A percentile compares a stretch with the other conserved stretches of the same genome.
These are phyloP conservation scores for Wallacemonas sp. DNA, from an alignment of 208 protist genomes.

Conservation along the genomic window DNA sequence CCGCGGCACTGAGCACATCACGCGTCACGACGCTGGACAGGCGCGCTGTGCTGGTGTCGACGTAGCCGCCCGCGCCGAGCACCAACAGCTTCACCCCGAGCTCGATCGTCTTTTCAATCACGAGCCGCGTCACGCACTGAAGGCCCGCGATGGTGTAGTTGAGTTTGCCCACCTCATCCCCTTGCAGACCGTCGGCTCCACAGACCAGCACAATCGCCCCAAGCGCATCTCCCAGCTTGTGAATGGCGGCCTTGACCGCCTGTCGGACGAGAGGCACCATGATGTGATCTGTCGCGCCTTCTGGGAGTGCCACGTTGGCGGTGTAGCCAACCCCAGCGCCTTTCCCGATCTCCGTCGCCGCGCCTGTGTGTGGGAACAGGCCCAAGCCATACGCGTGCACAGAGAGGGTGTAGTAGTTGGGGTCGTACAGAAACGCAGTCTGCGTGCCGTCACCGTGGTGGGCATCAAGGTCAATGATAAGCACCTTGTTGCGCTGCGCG, in stretches of 20 bases:
- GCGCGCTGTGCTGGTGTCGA: slow-evolving; percentile 43
- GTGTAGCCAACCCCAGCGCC: slow-evolving; percentile 84
- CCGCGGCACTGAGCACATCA: slow-evolving; percentile 50
- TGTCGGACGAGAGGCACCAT: slow-evolving; percentile 68
- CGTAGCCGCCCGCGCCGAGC: slow-evolving; percentile 44
- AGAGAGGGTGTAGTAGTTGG: slow-evolving; percentile 96
- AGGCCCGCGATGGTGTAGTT: slow-evolving; percentile 82
- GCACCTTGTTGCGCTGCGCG: slow-evolving; percentile 67
- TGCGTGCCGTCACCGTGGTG: slow-evolving; percentile 99
- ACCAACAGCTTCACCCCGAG: slow-evolving; percentile 33
- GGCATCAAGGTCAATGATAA: slow-evolving; percentile 98
- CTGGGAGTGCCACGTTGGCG: slow-evolving; percentile 92
- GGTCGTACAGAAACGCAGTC: slow-evolving; percentile 96
- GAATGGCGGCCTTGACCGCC: slow-evolving; percentile 75
- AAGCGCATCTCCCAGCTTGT: slow-evolving; percentile 77
- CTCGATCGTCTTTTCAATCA: slow-evolving; percentile 25
- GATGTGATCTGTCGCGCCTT: slow-evolving; percentile 88
- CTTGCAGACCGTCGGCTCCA: slow-evolving; percentile 95
- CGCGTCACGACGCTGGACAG: slow-evolving; percentile 39
- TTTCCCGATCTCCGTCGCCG: slow-evolving; percentile 85
- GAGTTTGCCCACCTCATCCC: slow-evolving; percentile 94
- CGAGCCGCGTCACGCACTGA: slow-evolving; percentile 34
- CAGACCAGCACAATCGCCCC: slow-evolving; percentile 96
- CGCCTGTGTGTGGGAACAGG: slow-evolving; percentile 94
- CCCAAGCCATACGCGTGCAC: slow-evolving; percentile 97